Percentiles rank a stretch among this genome's conserved stretches.
Evolutionary conservation across 1,284 basidiomycete genomes (phyloP).

Genomic region (Lignosus rhinocerotis): DNA sequence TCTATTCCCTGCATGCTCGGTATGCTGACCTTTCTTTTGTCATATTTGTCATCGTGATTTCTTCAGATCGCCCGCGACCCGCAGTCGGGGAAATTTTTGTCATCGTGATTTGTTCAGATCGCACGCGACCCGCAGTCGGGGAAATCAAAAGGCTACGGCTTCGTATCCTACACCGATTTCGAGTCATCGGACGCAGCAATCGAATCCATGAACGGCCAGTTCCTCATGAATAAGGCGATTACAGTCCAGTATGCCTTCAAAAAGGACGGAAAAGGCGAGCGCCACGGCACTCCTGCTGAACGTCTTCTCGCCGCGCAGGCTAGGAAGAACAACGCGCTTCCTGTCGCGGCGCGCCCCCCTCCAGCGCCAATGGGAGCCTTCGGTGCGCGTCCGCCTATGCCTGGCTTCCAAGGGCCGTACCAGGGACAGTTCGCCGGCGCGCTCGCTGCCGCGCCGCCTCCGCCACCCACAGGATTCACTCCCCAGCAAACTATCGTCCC

Average conservation of each 20-base stretch:
- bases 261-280: conserved; percentile 97
- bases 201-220: conserved; percentile 96
- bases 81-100: conserved; percentile 61
- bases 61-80: conserved; percentile 88
- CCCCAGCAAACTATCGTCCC: conserved; percentile 55
- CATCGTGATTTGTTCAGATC: conserved; percentile 52
- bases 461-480: conserved; percentile 64
- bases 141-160: conserved; percentile 94
- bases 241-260: conserved; percentile 98
- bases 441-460: conserved; percentile 70
- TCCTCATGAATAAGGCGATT: conserved; percentile 97
- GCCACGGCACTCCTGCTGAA: conserved; percentile 95
- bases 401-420: conserved; percentile 69
- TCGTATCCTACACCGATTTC: conserved; percentile 96
- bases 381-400: conserved; percentile 59
- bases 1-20: conserved; percentile 1
- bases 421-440: conserved; percentile 89
- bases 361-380: conserved; percentile 64
- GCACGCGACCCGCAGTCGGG: conserved; percentile 86
- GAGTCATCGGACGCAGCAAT: conserved; percentile 96
- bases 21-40: not conserved
- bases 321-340: conserved; percentile 89
- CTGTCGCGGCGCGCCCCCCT: conserved; percentile 67
- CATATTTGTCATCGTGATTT: not conserved
- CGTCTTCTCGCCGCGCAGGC: conserved; percentile 94